Evolutionary conservation across 2,329 filamentous ascomycete genomes (phyloP), one percentile per base, ranked within the genome.

Genomic region (Paraphoma chrysanthemicola): DNA sequence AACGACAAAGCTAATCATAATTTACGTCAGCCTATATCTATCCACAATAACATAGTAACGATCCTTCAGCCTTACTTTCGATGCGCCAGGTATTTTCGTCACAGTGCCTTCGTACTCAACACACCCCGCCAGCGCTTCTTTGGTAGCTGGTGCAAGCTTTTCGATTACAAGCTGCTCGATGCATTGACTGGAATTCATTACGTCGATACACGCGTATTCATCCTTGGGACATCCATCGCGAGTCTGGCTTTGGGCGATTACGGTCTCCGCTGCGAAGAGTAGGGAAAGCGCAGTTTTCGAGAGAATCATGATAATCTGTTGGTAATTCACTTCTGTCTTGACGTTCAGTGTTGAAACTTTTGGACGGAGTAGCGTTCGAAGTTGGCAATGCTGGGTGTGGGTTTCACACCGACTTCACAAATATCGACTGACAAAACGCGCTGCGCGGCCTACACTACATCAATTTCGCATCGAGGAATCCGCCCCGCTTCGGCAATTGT

Each of bases 101-200:
- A 45, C 59, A 11, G 56, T 61, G 2, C 66, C 66, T 48, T 62
- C 55, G 48, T 66, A 62, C 31, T 64, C 60, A 18, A 69, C 60
- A 52, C 66, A 69, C 49, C 61, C 63, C 0, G 59, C 47, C 56
- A 69, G 23, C 23, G 57, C 54, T 33, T 67, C 66, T 53, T 56
- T 64, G 2, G 66, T 64, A 10, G 53, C 44, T 33, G 55, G 51
- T 14, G 51, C 44, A 18, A 29, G 49, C 6, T 60, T 41, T 36
- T 69, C 60, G 29, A 66, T 53, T 10, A 63, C 51, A 14, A 67
- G 29, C 46, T 64, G 62, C 41, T 58, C 65, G 17, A 68, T 59
- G 43, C 66, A 68, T 42, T 65, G 63, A 48, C 60, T 64, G 2
- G 62, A 62, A 51, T 69, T 67, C 14, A 69, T 69, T 8, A 69